These are phyloP conservation scores for Kregervanrija delftensis DNA, from an alignment of 805 yeast genomes.

Conservation along the genomic window DNA sequence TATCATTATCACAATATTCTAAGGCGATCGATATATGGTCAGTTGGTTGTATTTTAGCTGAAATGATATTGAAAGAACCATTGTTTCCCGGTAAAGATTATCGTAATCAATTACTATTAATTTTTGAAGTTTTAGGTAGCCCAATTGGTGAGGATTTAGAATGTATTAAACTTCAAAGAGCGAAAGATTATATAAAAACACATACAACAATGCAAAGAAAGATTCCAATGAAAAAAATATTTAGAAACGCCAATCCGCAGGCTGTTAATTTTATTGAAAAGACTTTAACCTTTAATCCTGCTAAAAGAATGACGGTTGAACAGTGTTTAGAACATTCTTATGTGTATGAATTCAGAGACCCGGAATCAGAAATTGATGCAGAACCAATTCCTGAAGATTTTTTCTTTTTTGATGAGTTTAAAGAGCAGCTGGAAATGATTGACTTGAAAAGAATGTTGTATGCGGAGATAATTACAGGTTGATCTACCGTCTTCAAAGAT, in stretches of 20 bases:
- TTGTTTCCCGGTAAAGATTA: conserved; percentile 73
- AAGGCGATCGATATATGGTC: conserved; percentile 79
- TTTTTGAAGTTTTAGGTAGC: conserved; percentile 64
- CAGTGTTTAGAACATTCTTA: conserved; percentile 83
- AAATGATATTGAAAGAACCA: conserved; percentile 54
- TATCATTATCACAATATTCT: conserved; percentile 63
- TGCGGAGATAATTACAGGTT: conserved; percentile 39
- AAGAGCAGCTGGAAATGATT: conserved; percentile 41
- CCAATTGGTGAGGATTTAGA: conserved; percentile 69
- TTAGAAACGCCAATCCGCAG: conserved; percentile 41
- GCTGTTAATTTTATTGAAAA: conserved; percentile 60
- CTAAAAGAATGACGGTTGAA: conserved; percentile 71
- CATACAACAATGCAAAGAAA: conserved; percentile 38
- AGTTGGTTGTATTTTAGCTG: conserved; percentile 72
- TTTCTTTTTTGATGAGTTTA: conserved; percentile 47
- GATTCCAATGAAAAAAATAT: conserved; percentile 43
- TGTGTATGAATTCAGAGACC: conserved; percentile 58
- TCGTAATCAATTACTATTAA: conserved; percentile 58
- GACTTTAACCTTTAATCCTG: conserved; percentile 77
- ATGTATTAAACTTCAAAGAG: conserved; percentile 66
- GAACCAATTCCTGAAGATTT: conserved; percentile 48
- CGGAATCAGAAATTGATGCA: conserved; percentile 61
- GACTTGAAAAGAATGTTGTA: conserved; percentile 48
- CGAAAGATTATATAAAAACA: conserved; percentile 68
- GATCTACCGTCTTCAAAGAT: neutral